Conservation (phyloP, 495 filamentous ascomycete genomes). For the Xylaria bambusicola region DNA sequence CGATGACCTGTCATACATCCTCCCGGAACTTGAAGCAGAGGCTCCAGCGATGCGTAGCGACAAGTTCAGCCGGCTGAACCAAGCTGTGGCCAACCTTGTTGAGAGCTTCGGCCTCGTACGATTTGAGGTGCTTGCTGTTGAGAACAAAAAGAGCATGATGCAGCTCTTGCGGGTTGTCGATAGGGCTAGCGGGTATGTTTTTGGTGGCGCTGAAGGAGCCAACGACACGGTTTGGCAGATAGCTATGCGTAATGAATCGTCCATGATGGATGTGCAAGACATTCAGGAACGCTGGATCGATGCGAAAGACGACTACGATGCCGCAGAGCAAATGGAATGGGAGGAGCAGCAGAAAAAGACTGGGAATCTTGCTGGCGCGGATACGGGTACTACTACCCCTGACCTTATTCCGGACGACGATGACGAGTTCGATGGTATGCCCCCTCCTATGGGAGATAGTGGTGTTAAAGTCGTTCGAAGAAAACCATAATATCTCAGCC, state of each 20-base stretch:
- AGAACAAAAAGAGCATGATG: constrained; percentile 97
- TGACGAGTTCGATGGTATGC: constrained; percentile 37
- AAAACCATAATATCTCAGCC: constrained; percentile 42
- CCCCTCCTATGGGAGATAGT: constrained; percentile 32
- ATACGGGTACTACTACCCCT: constrained; percentile 22
- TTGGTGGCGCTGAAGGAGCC: constrained; percentile 85
- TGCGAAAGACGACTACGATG: constrained; percentile 84
- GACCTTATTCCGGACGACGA: constrained; percentile 37
- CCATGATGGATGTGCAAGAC: constrained; percentile 77
- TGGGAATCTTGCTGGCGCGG: constrained; percentile 28
- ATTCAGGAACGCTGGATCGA: constrained; percentile 96
- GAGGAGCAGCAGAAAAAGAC: constrained; percentile 54
- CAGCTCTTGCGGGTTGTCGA: constrained; percentile 83
- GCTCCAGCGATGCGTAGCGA: constrained; percentile 55
- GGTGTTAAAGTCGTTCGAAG: constrained; percentile 45
- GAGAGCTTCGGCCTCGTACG: constrained; percentile 85
- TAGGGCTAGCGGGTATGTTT: constrained; percentile 87
- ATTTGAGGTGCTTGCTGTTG: constrained; percentile 92
- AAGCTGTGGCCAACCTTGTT: constrained; percentile 81
- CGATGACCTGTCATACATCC: constrained; percentile 84
- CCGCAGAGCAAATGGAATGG: constrained; percentile 69
- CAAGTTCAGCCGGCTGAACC: constrained; percentile 82
- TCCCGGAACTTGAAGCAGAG: constrained; percentile 71
- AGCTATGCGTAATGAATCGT: constrained; percentile 83
- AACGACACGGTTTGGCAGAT: constrained; percentile 95